phyloP scores from a whole-genome alignment of 768 basidiomycete genomes.

The Gloeopeniophorella convolvens region DNA sequence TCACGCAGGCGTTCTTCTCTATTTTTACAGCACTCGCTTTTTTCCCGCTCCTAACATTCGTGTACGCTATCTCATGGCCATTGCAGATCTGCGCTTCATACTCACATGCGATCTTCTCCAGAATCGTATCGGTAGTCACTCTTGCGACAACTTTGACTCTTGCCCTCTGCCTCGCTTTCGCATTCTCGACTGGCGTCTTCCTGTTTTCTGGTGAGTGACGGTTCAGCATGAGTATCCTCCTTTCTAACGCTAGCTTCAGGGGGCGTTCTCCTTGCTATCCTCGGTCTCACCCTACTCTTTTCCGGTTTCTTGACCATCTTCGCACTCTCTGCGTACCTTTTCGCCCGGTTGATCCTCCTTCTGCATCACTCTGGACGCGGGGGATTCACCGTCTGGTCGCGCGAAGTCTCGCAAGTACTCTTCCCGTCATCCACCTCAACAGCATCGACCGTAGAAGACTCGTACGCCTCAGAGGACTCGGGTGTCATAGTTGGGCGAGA shows the following conservation, averaged over 20 bases:
- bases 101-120: not conserved
- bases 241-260: conserved; percentile 1
- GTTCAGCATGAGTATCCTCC: too few relatives aligned
- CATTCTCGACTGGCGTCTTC: conserved; percentile 10
- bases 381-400: conserved; percentile 11
- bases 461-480: conserved; percentile 3
- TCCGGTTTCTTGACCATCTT: conserved; percentile 13
- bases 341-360: conserved; percentile 5
- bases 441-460: not conserved
- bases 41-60: conserved; percentile 17
- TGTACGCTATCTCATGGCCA: conserved; percentile 3
- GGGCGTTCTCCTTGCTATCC: conserved; percentile 6
- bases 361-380: conserved; percentile 5
- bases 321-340: conserved; percentile 4
- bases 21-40: conserved; percentile 13
- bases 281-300: conserved; percentile 12
- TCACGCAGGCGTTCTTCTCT: conserved; percentile 6
- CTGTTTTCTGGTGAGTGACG: conserved; percentile 6
- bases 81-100: not conserved
- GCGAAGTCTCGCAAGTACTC: conserved; percentile 6
- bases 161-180: conserved; percentile 13
- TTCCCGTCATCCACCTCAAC: not conserved
- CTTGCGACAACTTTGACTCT: conserved; percentile 7
- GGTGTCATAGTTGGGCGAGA: not conserved
- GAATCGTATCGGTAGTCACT: conserved; percentile 1